phyloP scores from a whole-genome alignment of 2,329 filamentous ascomycete genomes.

The Sporothrix luriei region DNA sequence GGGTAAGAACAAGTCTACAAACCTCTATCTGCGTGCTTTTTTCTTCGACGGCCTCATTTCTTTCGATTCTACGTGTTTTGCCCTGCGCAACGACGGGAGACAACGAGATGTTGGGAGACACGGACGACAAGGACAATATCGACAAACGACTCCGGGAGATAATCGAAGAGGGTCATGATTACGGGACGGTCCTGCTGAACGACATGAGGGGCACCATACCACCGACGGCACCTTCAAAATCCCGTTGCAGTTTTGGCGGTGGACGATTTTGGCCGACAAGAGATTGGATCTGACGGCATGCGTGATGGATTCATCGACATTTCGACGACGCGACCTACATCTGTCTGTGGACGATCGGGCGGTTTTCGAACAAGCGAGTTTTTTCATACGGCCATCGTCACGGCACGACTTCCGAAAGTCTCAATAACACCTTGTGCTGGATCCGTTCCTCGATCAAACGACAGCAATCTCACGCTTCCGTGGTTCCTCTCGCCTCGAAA shows the following conservation, averaged over 20 bases:
- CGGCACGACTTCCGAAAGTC: background rate
- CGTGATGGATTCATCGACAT: background rate
- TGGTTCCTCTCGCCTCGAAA: background rate
- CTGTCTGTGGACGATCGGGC: background rate
- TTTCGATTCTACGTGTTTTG: constrained; percentile 15
- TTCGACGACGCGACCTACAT: background rate
- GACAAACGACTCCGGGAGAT: background rate
- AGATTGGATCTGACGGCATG: background rate
- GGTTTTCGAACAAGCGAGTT: too few species aligned
- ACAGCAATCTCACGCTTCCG: background rate
- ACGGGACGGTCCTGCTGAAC: background rate
- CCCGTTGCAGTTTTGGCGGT: background rate
- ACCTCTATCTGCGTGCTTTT: constrained; percentile 41
- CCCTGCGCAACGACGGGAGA: background rate
- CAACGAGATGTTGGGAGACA: background rate
- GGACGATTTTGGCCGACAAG: background rate
- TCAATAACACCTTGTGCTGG: background rate
- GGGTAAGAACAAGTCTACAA: constrained; percentile 54
- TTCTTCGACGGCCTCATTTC: constrained; percentile 30
- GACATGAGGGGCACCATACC: background rate
- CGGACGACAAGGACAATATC: background rate
- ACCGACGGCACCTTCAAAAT: too few species aligned
- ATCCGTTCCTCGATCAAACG: background rate
- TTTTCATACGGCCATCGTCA: background rate
- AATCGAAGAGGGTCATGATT: too few species aligned